Percentiles rank a stretch among this genome's conserved stretches.
phyloP scores from a whole-genome alignment of 2,329 filamentous ascomycete genomes.

The Fulvia fulva region DNA sequence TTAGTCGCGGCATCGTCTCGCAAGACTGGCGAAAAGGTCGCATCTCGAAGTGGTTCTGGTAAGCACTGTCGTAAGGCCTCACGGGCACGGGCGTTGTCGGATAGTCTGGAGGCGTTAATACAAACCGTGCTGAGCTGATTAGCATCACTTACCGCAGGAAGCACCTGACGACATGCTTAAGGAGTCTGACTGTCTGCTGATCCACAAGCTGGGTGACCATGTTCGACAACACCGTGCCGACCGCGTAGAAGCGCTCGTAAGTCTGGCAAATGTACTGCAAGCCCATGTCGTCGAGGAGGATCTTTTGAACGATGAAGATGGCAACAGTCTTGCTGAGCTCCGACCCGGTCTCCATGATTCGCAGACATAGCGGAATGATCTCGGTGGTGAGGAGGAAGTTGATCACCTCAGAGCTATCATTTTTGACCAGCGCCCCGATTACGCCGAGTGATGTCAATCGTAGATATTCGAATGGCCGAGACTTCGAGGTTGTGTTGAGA shows the following conservation, averaged over 20 bases:
- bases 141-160: slow-evolving; percentile 71
- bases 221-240: slow-evolving; percentile 94
- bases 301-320: slow-evolving; percentile 99
- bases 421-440: slow-evolving; percentile 95
- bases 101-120: slow-evolving; percentile 58
- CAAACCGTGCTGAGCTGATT: not conserved
- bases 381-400: slow-evolving; percentile 98
- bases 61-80: slow-evolving; percentile 94
- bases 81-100: slow-evolving; percentile 90
- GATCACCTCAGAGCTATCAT: slow-evolving; percentile 97
- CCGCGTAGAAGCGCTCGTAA: slow-evolving; percentile 96
- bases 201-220: slow-evolving; percentile 98
- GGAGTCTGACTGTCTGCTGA: slow-evolving; percentile 88
- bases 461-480: slow-evolving; percentile 93
- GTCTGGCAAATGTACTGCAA: slow-evolving; percentile 98
- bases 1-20: slow-evolving; percentile 97
- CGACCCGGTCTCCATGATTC: slow-evolving; percentile 98
- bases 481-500: slow-evolving; percentile 97
- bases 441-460: slow-evolving; percentile 93
- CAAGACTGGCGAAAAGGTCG: slow-evolving; percentile 93
- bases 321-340: slow-evolving; percentile 98
- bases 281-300: slow-evolving; percentile 91
- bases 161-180: slow-evolving; percentile 97
- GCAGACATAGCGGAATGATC: slow-evolving; percentile 93
- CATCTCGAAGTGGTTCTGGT: slow-evolving; percentile 95